Evolutionary conservation across 805 yeast species (phyloP).

Genomic region (Wickerhamiella vanderwaltii): DNA sequence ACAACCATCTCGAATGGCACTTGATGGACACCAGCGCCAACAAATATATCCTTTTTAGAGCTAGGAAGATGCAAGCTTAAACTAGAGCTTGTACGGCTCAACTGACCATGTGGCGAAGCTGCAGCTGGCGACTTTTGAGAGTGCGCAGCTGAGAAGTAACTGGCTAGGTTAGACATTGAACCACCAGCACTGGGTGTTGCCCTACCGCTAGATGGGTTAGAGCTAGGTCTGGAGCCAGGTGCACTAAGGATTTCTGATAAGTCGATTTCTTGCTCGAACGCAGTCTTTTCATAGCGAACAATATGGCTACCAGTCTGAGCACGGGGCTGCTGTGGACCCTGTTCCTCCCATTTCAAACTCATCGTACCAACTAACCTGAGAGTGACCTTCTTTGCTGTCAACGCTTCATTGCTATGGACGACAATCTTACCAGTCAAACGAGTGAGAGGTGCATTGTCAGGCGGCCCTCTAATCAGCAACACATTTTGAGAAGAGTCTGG

Average conservation of each 20-base stretch:
- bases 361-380: conserved; percentile 57
- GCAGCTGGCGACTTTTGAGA: conserved; percentile 11
- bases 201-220: conserved; percentile 16
- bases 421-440: conserved; percentile 68
- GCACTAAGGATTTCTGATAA: conserved; percentile 1
- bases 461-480: conserved; percentile 64
- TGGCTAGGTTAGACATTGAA: conserved; percentile 23
- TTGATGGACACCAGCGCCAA: conserved; percentile 64
- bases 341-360: conserved; percentile 52
- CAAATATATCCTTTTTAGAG: conserved; percentile 4
- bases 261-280: conserved; percentile 59
- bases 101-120: conserved; percentile 5
- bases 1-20: conserved; percentile 76
- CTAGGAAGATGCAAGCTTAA: background rate
- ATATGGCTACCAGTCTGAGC: conserved; percentile 21
- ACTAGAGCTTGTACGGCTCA: conserved; percentile 7
- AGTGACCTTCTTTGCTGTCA: conserved; percentile 50
- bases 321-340: conserved; percentile 32
- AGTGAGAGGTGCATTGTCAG: conserved; percentile 65
- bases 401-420: conserved; percentile 61
- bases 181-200: conserved; percentile 20
- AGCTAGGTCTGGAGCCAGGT: conserved; percentile 8
- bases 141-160: conserved; percentile 19
- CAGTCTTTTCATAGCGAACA: conserved; percentile 38
- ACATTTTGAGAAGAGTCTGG: conserved; percentile 35